phyloP scores from a whole-genome alignment of 2,329 filamentous ascomycete species.

The Penicillium sp. region DNA sequence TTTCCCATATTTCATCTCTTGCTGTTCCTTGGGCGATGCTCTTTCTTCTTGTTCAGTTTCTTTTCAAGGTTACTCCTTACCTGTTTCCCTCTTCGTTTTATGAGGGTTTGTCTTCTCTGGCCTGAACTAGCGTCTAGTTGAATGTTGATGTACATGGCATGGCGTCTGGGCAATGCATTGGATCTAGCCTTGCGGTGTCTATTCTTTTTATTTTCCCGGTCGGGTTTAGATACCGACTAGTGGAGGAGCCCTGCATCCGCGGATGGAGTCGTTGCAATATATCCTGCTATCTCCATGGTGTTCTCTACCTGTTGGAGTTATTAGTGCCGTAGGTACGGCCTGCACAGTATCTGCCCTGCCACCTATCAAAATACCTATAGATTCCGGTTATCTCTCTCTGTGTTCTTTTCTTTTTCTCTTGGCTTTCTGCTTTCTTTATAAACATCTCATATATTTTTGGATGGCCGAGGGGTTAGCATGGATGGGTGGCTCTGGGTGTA shows the following conservation, averaged over 20 bases:
- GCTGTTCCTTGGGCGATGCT: conserved; percentile 17
- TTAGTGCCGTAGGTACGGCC: not conserved
- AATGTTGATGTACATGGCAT: conserved; percentile 26
- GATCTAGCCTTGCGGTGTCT: conserved; percentile 14
- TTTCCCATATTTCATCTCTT: conserved; percentile 11
- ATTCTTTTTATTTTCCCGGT: conserved; percentile 5
- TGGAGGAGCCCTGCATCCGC: not conserved
- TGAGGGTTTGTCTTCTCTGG: conserved; percentile 9
- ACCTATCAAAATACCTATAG: not conserved
- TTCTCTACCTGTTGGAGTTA: not conserved
- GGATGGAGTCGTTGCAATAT: conserved; percentile 14
- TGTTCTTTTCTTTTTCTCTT: too few relatives aligned
- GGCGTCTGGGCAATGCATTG: conserved; percentile 30
- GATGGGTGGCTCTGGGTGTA: not conserved
- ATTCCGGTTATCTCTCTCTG: not conserved
- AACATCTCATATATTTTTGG: not conserved
- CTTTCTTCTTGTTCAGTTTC: conserved; percentile 9
- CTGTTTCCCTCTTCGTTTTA: conserved; percentile 16
- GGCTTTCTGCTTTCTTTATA: too few relatives aligned
- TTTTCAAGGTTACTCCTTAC: conserved; percentile 6
- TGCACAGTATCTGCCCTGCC: not conserved
- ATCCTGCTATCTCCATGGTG: conserved; percentile 4
- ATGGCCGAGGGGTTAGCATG: not conserved
- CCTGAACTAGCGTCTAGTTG: conserved; percentile 9
- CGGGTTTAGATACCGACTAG: conserved; percentile 14